phyloP scores from a whole-genome alignment of 257 asterid species.

The Solanum rostratum region DNA sequence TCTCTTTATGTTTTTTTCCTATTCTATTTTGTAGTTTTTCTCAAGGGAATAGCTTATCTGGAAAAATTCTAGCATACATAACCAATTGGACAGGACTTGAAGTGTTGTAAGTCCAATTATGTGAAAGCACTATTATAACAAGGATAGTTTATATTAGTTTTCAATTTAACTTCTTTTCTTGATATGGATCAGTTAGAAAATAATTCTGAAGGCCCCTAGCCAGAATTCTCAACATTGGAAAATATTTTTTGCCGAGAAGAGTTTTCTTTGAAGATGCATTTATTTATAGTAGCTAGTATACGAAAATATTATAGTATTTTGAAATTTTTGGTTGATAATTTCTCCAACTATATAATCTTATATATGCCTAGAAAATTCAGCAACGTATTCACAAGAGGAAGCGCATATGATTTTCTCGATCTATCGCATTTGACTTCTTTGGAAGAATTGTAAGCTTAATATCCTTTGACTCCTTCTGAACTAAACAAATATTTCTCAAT shows the following conservation, averaged over 20 bases:
- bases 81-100: not conserved
- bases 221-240: not conserved
- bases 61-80: not conserved
- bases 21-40: not conserved
- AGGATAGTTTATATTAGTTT: not conserved
- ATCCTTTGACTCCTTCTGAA: not conserved
- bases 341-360: not conserved
- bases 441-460: not conserved
- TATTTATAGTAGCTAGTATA: not conserved
- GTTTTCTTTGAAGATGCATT: not conserved
- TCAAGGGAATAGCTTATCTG: conserved; percentile 4
- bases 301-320: not conserved
- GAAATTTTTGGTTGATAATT: not conserved
- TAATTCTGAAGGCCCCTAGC: conserved; percentile 6
- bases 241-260: not conserved
- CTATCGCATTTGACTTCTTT: not conserved
- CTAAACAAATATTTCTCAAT: not conserved
- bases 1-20: not conserved
- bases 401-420: not conserved
- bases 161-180: not conserved
- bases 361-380: not conserved
- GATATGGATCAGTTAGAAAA: not conserved
- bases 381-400: not conserved
- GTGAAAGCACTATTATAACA: not conserved
- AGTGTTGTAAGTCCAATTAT: not conserved